These are phyloP conservation scores for Fomitopsis pulvina DNA, from an alignment of 768 basidiomycete species.

Conservation along the genomic window DNA sequence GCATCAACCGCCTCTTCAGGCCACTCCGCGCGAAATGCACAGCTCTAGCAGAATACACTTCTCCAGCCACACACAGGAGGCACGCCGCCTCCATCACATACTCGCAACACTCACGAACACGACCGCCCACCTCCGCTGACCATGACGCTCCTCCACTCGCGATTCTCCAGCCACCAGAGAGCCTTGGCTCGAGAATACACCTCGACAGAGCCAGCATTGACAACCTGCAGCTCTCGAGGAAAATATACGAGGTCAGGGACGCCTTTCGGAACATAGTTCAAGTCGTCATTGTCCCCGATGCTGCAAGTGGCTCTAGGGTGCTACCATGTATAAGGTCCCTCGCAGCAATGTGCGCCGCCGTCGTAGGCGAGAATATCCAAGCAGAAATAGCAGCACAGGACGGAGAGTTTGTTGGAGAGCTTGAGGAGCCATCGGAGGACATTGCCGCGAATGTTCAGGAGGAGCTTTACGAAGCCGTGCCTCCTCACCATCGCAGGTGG, in stretches of 20 bases:
- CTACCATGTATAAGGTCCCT: slow-evolving; percentile 27
- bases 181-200: slow-evolving; percentile 25
- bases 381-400: slow-evolving; percentile 18
- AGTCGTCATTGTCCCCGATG: slow-evolving; percentile 22
- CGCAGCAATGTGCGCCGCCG: slow-evolving; percentile 38
- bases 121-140: background rate
- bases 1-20: slow-evolving; percentile 39
- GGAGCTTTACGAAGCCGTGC: slow-evolving; percentile 46
- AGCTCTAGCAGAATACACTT: slow-evolving; percentile 25
- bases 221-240: slow-evolving; percentile 37
- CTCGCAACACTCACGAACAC: background rate
- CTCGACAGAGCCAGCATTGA: slow-evolving; percentile 28
- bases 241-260: slow-evolving; percentile 47
- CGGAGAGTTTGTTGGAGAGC: slow-evolving; percentile 21
- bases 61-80: slow-evolving; percentile 12
- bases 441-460: slow-evolving; percentile 22
- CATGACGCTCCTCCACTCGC: slow-evolving; percentile 26
- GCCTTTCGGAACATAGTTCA: slow-evolving; percentile 46
- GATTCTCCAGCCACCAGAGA: slow-evolving; percentile 32
- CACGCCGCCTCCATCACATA: slow-evolving; percentile 10
- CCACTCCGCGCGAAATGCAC: slow-evolving; percentile 43
- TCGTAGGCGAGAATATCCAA: slow-evolving; percentile 42
- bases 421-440: slow-evolving; percentile 20
- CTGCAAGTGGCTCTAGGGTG: background rate
- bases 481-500: slow-evolving; percentile 46